Conservation (phyloP, 202 grass and related monocot genomes). For the Digitaria exilis region DNA sequence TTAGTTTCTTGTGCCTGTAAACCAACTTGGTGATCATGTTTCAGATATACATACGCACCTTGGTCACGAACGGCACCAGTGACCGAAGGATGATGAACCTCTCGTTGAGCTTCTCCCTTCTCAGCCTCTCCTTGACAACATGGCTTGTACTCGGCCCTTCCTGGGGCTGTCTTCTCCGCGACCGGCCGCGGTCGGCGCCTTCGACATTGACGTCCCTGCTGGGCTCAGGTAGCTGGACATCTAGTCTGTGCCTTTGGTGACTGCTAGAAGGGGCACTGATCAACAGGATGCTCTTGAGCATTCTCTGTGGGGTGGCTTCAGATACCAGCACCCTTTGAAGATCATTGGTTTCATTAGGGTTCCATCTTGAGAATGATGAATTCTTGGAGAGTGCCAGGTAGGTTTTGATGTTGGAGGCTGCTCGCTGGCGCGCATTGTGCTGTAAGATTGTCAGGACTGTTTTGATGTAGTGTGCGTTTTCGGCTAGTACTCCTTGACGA, state of each 20-base stretch:
- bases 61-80: constrained; percentile 92
- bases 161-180: constrained; percentile 31
- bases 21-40: neutral
- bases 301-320: constrained; percentile 43
- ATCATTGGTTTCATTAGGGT: constrained; percentile 20
- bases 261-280: constrained; percentile 20
- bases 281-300: constrained; percentile 62
- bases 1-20: neutral
- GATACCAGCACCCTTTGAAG: neutral
- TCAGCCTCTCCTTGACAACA: constrained; percentile 69
- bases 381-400: constrained; percentile 34
- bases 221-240: constrained; percentile 34
- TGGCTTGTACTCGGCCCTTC: constrained; percentile 69
- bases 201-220: constrained; percentile 37
- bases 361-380: constrained; percentile 75
- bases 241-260: constrained; percentile 35
- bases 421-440: constrained; percentile 31
- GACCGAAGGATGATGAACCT: constrained; percentile 76
- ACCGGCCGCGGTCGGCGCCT: constrained; percentile 24
- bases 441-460: constrained; percentile 65
- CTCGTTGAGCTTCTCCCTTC: constrained; percentile 94
- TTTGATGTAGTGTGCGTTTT: constrained; percentile 71
- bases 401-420: constrained; percentile 16
- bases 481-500: constrained; percentile 57
- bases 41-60: constrained; percentile 44